phyloP scores from a whole-genome alignment of 1,284 basidiomycete species.

The Omphalotus olearius region DNA sequence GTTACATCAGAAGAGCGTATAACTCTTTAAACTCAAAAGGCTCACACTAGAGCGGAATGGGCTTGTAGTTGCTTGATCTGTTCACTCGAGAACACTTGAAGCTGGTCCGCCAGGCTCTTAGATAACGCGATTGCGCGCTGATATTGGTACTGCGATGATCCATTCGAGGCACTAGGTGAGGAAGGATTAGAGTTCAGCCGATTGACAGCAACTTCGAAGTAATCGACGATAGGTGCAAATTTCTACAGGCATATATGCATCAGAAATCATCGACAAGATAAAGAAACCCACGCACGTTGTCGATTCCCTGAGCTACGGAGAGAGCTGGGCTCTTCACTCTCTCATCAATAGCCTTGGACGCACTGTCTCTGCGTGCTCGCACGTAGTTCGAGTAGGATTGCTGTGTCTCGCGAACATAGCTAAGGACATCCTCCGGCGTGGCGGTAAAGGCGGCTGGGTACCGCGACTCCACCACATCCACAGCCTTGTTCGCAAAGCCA shows the following conservation, averaged over 20 bases:
- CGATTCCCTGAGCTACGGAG: conserved; percentile 62
- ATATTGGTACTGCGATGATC: conserved; percentile 60
- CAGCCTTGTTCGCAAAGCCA: conserved; percentile 62
- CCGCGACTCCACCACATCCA: conserved; percentile 67
- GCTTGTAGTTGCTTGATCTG: conserved; percentile 67
- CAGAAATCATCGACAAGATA: conserved; percentile 11
- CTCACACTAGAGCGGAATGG: conserved; percentile 65
- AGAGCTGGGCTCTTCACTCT: conserved; percentile 59
- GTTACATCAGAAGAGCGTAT: conserved; percentile 2
- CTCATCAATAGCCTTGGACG: conserved; percentile 65
- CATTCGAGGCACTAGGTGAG: conserved; percentile 31
- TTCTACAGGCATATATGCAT: conserved; percentile 34
- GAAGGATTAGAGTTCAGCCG: conserved; percentile 46
- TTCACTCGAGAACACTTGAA: conserved; percentile 63
- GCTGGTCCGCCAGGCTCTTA: conserved; percentile 53
- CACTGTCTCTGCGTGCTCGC: conserved; percentile 35
- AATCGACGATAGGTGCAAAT: conserved; percentile 70
- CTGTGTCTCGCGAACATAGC: conserved; percentile 52
- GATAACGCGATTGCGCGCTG: conserved; percentile 68
- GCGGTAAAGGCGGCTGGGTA: conserved; percentile 75
- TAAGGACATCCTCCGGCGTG: conserved; percentile 63
- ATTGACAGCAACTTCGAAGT: conserved; percentile 57
- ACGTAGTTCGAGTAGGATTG: conserved; percentile 43
- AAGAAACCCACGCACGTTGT: conserved; percentile 49
- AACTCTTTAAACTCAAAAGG: conserved; percentile 11